Percentiles rank a stretch among this genome's conserved stretches.
Conservation (phyloP, 352 stramenopile genomes). For the Globisporangium viniferum region DNA sequence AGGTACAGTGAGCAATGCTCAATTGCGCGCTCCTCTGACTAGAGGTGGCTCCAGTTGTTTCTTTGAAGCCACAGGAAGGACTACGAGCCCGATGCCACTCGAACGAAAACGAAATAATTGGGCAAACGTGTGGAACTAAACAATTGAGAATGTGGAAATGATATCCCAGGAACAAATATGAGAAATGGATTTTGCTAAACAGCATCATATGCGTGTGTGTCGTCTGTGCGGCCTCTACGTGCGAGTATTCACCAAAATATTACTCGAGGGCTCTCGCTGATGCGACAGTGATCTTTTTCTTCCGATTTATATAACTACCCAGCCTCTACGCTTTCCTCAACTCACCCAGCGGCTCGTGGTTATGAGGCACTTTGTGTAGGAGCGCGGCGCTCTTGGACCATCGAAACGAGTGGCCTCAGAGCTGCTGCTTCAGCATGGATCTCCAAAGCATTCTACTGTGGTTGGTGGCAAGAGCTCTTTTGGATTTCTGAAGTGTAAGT, state of each 20-base stretch:
- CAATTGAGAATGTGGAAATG: not conserved
- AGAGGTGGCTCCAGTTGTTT: not conserved
- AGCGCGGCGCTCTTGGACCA: not conserved
- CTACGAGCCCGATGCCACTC: not conserved
- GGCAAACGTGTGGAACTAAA: no score
- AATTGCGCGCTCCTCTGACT: not conserved
- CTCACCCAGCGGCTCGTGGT: not conserved
- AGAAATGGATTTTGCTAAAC: not conserved
- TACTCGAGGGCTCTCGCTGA: not conserved
- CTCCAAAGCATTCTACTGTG: not conserved
- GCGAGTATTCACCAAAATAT: not conserved
- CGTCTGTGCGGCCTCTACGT: not conserved
- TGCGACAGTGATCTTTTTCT: not conserved
- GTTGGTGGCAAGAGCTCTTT: no score
- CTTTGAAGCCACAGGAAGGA: not conserved
- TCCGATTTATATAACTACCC: not conserved
- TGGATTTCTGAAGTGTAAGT: no score
- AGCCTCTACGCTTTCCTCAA: not conserved
- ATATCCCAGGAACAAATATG: not conserved
- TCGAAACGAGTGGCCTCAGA: slow-evolving; percentile 3
- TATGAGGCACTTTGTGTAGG: not conserved
- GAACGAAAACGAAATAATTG: not conserved
- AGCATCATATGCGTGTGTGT: not conserved
- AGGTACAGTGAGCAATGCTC: not conserved
- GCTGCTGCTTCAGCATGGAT: not conserved